Evolutionary conservation across 176 grass and related monocot genomes (phyloP).

Genomic region (Carex scoparia): DNA sequence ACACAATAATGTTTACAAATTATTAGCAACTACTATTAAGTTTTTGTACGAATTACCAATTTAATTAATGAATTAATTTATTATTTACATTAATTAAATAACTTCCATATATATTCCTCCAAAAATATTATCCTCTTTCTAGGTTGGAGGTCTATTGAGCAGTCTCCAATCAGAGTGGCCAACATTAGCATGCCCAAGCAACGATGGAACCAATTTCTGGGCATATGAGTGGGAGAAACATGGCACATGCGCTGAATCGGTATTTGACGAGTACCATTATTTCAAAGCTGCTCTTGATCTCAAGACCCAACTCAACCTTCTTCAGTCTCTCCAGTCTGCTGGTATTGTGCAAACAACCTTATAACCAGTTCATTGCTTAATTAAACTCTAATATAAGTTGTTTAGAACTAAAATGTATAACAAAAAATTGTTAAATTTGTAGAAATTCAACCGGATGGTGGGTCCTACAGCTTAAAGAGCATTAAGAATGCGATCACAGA

Average conservation of each 20-base stretch:
- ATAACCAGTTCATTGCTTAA: not conserved
- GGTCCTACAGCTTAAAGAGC: constrained; percentile 39
- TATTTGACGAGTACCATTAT: constrained; percentile 67
- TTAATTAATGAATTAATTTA: not conserved
- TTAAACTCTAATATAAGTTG: not conserved
- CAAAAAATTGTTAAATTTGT: not conserved
- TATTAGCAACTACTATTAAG: not conserved
- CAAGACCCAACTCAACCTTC: constrained; percentile 40
- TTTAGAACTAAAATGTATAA: not conserved
- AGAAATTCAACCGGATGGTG: constrained; percentile 51
- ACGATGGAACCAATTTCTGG: constrained; percentile 70
- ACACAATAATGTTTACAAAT: not conserved
- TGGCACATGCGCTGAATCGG: constrained; percentile 58
- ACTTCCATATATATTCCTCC: not conserved
- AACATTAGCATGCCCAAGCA: constrained; percentile 66
- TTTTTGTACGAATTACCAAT: not conserved
- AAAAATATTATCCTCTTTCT: not conserved
- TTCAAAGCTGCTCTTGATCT: constrained; percentile 62
- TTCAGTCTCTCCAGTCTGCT: constrained; percentile 27
- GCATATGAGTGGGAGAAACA: constrained; percentile 92
- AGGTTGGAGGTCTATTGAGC: constrained; percentile 58
- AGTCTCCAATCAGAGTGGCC: constrained; percentile 54
- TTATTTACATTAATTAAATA: not conserved
- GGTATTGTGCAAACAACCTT: constrained; percentile 13
- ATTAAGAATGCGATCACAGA: constrained; percentile 41